Evolutionary conservation across 371 early-diverging fungal species (phyloP).

Genomic region (Mucor racemosus): DNA sequence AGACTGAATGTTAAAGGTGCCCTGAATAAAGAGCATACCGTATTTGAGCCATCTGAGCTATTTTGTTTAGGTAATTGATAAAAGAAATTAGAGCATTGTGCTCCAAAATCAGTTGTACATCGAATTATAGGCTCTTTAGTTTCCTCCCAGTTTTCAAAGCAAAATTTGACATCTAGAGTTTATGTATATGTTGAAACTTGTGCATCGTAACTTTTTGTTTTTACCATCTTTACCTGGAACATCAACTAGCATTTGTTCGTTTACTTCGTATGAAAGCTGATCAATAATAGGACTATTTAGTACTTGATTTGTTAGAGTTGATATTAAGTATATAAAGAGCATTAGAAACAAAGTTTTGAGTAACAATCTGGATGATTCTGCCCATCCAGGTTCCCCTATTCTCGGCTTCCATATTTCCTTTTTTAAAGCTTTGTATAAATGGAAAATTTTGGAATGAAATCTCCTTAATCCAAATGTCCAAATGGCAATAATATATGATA

Average conservation of each 20-base stretch:
- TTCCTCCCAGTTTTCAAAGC: slow-evolving; percentile 24
- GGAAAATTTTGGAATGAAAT: not conserved
- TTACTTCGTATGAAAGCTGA: slow-evolving; percentile 13
- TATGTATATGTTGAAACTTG: too few species aligned
- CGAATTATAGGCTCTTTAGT: slow-evolving; percentile 8
- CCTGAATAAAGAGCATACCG: not conserved
- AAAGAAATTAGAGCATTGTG: slow-evolving; percentile 19
- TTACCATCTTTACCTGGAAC: slow-evolving; percentile 15
- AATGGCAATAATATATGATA: not conserved
- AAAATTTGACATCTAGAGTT: slow-evolving; percentile 25
- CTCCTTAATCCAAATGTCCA: slow-evolving; percentile 8
- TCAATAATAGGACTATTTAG: slow-evolving; percentile 22
- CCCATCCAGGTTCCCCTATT: slow-evolving; percentile 32
- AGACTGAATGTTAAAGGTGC: not conserved
- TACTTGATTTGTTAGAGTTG: slow-evolving; percentile 20
- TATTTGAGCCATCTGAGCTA: not conserved
- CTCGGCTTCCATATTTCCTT: slow-evolving; percentile 24
- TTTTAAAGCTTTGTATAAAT: not conserved
- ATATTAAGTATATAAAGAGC: slow-evolving; percentile 24
- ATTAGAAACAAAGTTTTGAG: slow-evolving; percentile 19
- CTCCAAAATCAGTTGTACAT: slow-evolving; percentile 29
- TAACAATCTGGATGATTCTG: slow-evolving; percentile 24
- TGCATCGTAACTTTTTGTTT: too few species aligned
- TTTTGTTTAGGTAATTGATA: not conserved
- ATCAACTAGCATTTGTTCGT: not conserved